Evolutionary conservation across 83 land plant genomes (phyloP).

Genomic region (Isoetes engelmannii): DNA sequence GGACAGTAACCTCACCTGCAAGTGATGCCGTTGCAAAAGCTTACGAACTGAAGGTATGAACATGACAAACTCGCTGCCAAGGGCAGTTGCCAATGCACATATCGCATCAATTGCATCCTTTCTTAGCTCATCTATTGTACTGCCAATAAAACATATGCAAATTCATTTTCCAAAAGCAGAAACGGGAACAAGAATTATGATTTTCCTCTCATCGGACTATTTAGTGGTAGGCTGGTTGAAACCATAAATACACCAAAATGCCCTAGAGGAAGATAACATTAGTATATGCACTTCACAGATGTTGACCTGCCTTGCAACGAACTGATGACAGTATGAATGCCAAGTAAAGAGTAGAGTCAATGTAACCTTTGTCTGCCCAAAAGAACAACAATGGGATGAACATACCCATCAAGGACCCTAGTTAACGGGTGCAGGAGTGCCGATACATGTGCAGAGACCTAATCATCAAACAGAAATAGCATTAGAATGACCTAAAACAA

Average conservation of each 20-base stretch:
- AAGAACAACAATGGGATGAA: not conserved
- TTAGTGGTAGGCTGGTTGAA: too few relatives aligned
- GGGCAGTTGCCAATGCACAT: slow-evolving; percentile 76
- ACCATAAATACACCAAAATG: too few relatives aligned
- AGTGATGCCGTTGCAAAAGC: slow-evolving; percentile 56
- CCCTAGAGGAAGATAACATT: too few relatives aligned
- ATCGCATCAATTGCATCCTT: slow-evolving; percentile 92
- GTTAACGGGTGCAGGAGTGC: not conserved
- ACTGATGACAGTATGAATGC: too few relatives aligned
- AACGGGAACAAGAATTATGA: not conserved
- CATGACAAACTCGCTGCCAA: slow-evolving; percentile 84
- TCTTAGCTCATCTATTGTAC: slow-evolving; percentile 75
- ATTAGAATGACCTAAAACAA: too few relatives aligned
- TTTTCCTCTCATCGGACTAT: too few relatives aligned
- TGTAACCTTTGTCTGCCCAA: not conserved
- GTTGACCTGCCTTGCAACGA: too few relatives aligned
- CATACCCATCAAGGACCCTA: not conserved
- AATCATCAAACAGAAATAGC: not conserved
- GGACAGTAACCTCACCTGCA: slow-evolving; percentile 42
- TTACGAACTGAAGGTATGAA: slow-evolving; percentile 89
- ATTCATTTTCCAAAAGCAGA: not conserved
- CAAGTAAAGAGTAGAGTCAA: not conserved
- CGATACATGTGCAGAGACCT: not conserved
- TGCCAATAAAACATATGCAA: slow-evolving; percentile 30
- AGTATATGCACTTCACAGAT: too few relatives aligned